phyloP scores from a whole-genome alignment of 1,139 yeast genomes.

The Geotrichum klebahnii region DNA sequence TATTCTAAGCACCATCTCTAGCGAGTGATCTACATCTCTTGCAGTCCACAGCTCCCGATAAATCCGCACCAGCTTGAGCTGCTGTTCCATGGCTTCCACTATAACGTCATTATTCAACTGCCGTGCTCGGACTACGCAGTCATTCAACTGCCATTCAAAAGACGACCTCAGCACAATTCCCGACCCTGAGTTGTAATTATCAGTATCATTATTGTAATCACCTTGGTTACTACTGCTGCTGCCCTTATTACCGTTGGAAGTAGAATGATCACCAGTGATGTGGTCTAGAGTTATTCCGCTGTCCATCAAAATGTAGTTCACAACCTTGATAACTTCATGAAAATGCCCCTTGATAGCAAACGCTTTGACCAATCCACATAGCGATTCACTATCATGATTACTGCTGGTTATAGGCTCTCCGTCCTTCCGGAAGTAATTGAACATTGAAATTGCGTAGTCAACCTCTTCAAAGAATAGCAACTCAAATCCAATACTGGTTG shows the following conservation, averaged over 20 bases:
- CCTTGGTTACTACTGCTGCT: too few species aligned
- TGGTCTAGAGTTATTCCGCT: too few species aligned
- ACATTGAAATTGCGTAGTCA: conserved; percentile 16
- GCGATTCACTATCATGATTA: conserved; percentile 14
- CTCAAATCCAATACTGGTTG: conserved; percentile 19
- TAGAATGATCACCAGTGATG: too few species aligned
- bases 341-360: conserved; percentile 5
- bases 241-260: too few species aligned
- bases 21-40: not conserved
- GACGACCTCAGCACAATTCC: conserved; percentile 7
- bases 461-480: conserved; percentile 13
- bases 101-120: conserved; percentile 2
- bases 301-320: not conserved
- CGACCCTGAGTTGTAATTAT: too few species aligned
- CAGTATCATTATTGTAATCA: too few species aligned
- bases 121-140: not conserved
- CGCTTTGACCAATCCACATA: conserved; percentile 15
- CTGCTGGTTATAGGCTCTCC: not conserved
- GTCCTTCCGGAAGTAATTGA: conserved; percentile 13
- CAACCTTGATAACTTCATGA: conserved; percentile 7
- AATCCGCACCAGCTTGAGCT: not conserved
- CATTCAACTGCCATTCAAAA: conserved; percentile 1
- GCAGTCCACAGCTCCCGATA: conserved; percentile 1
- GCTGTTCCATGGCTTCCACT: conserved; percentile 3
- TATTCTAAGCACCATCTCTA: not conserved